Percentiles rank a stretch among this genome's conserved stretches.
phyloP scores from a whole-genome alignment of 495 filamentous ascomycete species.

The Tetracladium setigerum region DNA sequence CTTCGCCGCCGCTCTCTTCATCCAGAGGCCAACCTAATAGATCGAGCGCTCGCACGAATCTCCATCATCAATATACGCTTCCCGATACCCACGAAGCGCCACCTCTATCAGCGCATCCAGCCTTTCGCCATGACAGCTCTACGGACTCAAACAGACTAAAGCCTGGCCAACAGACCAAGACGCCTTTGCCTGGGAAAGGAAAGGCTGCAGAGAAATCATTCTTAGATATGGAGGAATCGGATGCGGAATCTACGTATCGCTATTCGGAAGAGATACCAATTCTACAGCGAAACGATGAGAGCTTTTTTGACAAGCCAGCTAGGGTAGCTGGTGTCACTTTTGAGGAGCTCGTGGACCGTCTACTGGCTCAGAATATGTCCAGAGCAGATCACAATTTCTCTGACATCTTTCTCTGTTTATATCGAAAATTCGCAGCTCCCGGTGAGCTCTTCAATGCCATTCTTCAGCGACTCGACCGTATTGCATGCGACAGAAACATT shows the following conservation, averaged over 20 bases:
- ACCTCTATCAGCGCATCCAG: slow-evolving; percentile 21
- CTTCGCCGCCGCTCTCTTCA: slow-evolving; percentile 14
- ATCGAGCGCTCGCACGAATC: slow-evolving; percentile 19
- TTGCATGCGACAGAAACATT: slow-evolving; percentile 51
- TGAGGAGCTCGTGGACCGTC: slow-evolving; percentile 81
- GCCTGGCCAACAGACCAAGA: slow-evolving; percentile 1
- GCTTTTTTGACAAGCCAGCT: slow-evolving; percentile 35
- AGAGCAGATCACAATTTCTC: slow-evolving; percentile 80
- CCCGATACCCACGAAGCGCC: slow-evolving; percentile 21
- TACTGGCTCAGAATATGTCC: slow-evolving; percentile 73
- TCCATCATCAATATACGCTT: slow-evolving; percentile 18
- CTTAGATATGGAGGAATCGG: slow-evolving; percentile 52
- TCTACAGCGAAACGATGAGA: slow-evolving; percentile 46
- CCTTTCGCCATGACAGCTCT: slow-evolving; percentile 15
- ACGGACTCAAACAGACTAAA: slow-evolving; percentile 13
- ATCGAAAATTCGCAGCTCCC: slow-evolving; percentile 87
- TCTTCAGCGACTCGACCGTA: slow-evolving; percentile 61
- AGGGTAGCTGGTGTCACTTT: slow-evolving; percentile 62
- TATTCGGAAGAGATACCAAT: slow-evolving; percentile 56
- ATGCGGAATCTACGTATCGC: slow-evolving; percentile 38
- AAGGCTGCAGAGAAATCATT: slow-evolving; percentile 36
- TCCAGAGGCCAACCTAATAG: slow-evolving; percentile 6
- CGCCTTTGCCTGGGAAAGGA: slow-evolving; percentile 10
- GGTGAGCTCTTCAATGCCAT: slow-evolving; percentile 66
- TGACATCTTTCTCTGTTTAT: slow-evolving; percentile 84